Evolutionary conservation across 2,329 filamentous ascomycete species (phyloP).

Genomic region (Sporothrix brasiliensis): DNA sequence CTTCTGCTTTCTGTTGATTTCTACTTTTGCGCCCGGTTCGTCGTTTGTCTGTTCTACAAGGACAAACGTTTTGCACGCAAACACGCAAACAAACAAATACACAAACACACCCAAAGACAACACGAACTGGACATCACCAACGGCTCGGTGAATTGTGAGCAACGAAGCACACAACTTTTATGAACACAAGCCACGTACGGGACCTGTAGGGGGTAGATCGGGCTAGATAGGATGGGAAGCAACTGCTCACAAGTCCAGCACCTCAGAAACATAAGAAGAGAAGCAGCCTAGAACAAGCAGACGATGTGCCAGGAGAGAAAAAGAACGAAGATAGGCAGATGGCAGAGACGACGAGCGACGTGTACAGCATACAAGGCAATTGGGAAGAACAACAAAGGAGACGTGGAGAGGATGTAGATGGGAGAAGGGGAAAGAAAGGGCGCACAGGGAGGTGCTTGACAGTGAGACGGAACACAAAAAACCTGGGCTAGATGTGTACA

Average conservation of each 20-base stretch:
- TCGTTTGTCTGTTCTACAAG: constrained; percentile 6
- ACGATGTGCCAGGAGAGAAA: background rate
- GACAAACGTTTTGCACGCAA: background rate
- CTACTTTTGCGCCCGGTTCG: constrained; percentile 6
- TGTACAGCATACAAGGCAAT: background rate
- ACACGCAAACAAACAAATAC: background rate
- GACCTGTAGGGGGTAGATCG: background rate
- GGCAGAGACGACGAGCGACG: background rate
- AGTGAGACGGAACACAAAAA: background rate
- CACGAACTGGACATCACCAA: constrained; percentile 19
- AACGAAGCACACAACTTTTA: background rate
- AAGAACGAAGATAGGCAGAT: background rate
- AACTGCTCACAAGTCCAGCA: background rate
- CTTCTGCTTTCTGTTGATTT: background rate
- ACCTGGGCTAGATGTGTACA: background rate
- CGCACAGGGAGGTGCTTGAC: background rate
- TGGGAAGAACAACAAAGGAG: background rate
- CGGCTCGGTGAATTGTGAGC: constrained; percentile 20
- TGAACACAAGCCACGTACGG: constrained; percentile 8
- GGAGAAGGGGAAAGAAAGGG: background rate
- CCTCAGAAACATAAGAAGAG: background rate
- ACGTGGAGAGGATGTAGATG: background rate
- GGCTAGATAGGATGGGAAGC: background rate
- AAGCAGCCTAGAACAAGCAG: background rate
- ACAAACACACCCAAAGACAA: background rate